A percentile compares a stretch with the other conserved stretches of the same genome.
Conservation (phyloP, 2,329 filamentous ascomycete species). For the Cladophialophora bantiana region DNA sequence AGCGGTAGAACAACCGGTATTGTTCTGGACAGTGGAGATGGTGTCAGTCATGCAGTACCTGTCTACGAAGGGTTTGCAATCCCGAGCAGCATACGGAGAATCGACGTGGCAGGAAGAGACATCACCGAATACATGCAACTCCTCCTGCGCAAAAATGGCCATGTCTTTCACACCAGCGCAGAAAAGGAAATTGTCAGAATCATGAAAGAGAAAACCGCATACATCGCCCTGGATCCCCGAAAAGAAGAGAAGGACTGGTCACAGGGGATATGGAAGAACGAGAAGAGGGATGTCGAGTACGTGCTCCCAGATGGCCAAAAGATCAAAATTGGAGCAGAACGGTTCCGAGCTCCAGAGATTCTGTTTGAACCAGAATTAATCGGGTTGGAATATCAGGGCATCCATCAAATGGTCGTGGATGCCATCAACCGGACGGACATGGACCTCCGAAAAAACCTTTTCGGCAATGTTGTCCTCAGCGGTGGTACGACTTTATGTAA, state of each 20-base stretch:
- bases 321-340: slow-evolving; percentile 91
- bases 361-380: slow-evolving; percentile 98
- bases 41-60: slow-evolving; percentile 94
- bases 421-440: slow-evolving; percentile 94
- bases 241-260: slow-evolving; percentile 98
- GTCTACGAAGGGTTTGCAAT: slow-evolving; percentile 99
- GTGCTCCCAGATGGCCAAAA: slow-evolving; percentile 90
- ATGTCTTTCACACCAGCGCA: slow-evolving; percentile 95
- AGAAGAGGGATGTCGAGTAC: slow-evolving; percentile 84
- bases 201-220: slow-evolving; percentile 95
- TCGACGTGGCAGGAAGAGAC: slow-evolving; percentile 94
- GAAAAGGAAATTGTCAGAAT: slow-evolving; percentile 98
- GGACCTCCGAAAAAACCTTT: slow-evolving; percentile 91
- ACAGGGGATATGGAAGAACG: slow-evolving; percentile 69
- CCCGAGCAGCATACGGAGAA: slow-evolving; percentile 90
- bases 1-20: slow-evolving; percentile 95
- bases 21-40: slow-evolving; percentile 92
- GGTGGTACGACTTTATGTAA: slow-evolving; percentile 96
- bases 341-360: slow-evolving; percentile 95
- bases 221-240: slow-evolving; percentile 87
- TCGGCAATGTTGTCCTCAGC: slow-evolving; percentile 95
- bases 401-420: slow-evolving; percentile 98
- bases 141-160: slow-evolving; percentile 87
- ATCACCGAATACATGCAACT: slow-evolving; percentile 95
- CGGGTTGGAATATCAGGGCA: slow-evolving; percentile 92